Evolutionary conservation across 2,329 filamentous ascomycete species (phyloP), one percentile per base, ranked within the genome.

Genomic region (Alternaria dauci): DNA sequence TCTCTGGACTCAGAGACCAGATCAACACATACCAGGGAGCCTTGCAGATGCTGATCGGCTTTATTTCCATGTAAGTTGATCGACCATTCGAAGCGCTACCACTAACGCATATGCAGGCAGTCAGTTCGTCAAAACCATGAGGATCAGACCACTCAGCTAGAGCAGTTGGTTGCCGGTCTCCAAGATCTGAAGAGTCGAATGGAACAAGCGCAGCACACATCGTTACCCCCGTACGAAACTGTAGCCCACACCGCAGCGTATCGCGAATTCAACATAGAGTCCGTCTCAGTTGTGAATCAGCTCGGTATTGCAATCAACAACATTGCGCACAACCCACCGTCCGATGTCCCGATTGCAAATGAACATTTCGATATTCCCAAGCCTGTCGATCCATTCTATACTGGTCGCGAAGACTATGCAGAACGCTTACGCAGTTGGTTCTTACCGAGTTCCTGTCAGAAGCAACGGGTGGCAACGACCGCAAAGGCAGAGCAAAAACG

Each of bases 331-430:
- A 55, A 47, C n/a, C 5, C 42, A 9, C 16, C 16, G 6, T 30
- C 30, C 23, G 16, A 47, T n/a, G 11, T 14, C n/a, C 12, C 42
- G 30, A 23, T 39, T 30, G 47, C 30, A 16, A 55, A 55, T 32
- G 42, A 55, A 20, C 52, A 55, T 39, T 55, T 55, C n/a, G 42
- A 46, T 39, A 55, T 47, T 28, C 52, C 52, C 6, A 55, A 55
- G n/a, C 41, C 52, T 20, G 52, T 55, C 30, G 52, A 55, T 20
- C 42, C 52, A n/a, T 47, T 46, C 20, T 55, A 55, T 47, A 46
- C 42, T 39, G 52, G 42, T 20, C 42, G 52, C 18, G 52, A 38
- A 28, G 52, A 47, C 11, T 26, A 55, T 23, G 41, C 41, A 55
- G 23, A 39, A 25, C 30, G 41, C 23, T 47, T 55, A 20, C 39